Percentiles rank a stretch among this genome's conserved stretches.
Evolutionary conservation across 345 rosid genomes (phyloP).

Genomic region (Schrenkiella parvula): DNA sequence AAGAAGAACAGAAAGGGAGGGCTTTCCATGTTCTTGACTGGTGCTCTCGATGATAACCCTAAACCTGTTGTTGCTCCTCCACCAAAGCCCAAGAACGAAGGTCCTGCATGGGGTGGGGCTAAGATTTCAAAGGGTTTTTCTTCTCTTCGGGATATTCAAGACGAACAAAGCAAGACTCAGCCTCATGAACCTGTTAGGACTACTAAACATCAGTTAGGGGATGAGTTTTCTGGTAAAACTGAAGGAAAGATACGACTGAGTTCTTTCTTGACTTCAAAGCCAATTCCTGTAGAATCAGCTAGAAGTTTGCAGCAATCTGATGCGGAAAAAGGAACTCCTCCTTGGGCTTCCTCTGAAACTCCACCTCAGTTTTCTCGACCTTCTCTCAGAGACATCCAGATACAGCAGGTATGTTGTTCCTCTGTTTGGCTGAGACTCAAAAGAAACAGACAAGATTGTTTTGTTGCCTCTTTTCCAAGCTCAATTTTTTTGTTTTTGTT

Average conservation of each 20-base stretch:
- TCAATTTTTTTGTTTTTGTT: not conserved
- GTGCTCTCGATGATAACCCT: slow-evolving; percentile 84
- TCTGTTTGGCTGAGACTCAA: not conserved
- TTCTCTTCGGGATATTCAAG: slow-evolving; percentile 82
- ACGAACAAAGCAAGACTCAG: slow-evolving; percentile 73
- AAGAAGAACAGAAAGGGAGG: slow-evolving; percentile 93
- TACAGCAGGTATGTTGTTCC: slow-evolving; percentile 62
- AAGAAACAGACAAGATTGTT: not conserved
- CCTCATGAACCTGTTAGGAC: slow-evolving; percentile 34
- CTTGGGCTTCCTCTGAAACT: slow-evolving; percentile 82
- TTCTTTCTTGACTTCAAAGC: slow-evolving; percentile 70
- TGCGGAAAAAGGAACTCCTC: slow-evolving; percentile 71
- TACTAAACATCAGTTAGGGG: slow-evolving; percentile 41
- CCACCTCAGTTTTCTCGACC: slow-evolving; percentile 69
- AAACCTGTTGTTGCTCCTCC: slow-evolving; percentile 48
- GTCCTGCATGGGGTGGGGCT: slow-evolving; percentile 97
- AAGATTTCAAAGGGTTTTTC: slow-evolving; percentile 67
- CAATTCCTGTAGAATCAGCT: slow-evolving; percentile 57
- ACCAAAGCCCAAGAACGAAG: slow-evolving; percentile 62
- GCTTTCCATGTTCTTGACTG: slow-evolving; percentile 93
- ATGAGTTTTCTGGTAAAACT: slow-evolving; percentile 34
- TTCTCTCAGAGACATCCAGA: slow-evolving; percentile 89
- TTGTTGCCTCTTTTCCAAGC: not conserved
- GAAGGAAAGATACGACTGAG: slow-evolving; percentile 67
- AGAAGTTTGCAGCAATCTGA: slow-evolving; percentile 46